phyloP scores from a whole-genome alignment of 2,329 filamentous ascomycete genomes.

The Orbilia javanica region DNA sequence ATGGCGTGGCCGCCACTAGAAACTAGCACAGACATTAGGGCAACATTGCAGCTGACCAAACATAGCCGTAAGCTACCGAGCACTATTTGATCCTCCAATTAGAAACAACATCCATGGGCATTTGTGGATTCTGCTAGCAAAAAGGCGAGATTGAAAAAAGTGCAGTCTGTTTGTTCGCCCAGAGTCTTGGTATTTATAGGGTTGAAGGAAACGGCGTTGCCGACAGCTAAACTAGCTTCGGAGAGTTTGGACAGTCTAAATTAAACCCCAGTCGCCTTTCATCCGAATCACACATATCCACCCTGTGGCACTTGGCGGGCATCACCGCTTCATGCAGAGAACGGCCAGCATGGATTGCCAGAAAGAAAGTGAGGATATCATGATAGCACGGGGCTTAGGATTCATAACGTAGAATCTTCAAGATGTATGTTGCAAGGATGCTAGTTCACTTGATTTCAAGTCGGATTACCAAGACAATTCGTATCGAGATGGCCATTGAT shows the following conservation, averaged over 20 bases:
- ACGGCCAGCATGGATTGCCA: neutral
- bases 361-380: neutral
- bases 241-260: slow-evolving; percentile 15
- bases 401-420: neutral
- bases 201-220: slow-evolving; percentile 34
- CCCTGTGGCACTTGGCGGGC: slow-evolving; percentile 23
- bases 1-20: slow-evolving; percentile 13
- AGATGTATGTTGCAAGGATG: neutral
- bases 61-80: slow-evolving; percentile 22
- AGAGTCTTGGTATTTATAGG: slow-evolving; percentile 58
- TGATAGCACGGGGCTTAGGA: neutral
- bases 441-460: neutral
- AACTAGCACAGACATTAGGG: slow-evolving; percentile 5
- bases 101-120: slow-evolving; percentile 8
- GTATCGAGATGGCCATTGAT: neutral
- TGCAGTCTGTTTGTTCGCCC: slow-evolving; percentile 30
- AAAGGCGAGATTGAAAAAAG: slow-evolving; percentile 17
- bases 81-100: slow-evolving; percentile 29
- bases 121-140: slow-evolving; percentile 7
- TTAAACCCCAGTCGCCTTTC: slow-evolving; percentile 38
- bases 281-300: slow-evolving; percentile 40
- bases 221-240: slow-evolving; percentile 30
- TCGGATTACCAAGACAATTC: neutral
- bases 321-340: neutral
- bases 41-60: slow-evolving; percentile 38